These are phyloP conservation scores for Botrytis sinoallii DNA, from an alignment of 2,329 filamentous ascomycete genomes.

Conservation along the genomic window DNA sequence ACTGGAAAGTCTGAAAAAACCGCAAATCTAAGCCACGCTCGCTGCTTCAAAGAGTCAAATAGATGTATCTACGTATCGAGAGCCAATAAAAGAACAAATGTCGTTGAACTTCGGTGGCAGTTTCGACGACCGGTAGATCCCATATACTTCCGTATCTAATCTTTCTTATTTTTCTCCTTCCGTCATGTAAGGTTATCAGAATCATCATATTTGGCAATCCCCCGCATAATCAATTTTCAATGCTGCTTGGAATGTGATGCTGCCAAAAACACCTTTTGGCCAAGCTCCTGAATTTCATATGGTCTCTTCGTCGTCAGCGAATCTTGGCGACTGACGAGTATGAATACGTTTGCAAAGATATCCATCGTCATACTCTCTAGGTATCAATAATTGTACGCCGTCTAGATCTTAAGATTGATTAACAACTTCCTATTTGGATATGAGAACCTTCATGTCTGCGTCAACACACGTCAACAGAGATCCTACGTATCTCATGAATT, in stretches of 20 bases:
- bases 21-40: neutral
- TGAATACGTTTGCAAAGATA: conserved; percentile 10
- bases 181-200: neutral
- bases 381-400: neutral
- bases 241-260: neutral
- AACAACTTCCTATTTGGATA: neutral
- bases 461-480: neutral
- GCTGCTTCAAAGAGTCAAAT: neutral
- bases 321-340: neutral
- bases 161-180: neutral
- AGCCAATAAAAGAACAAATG: neutral
- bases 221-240: neutral
- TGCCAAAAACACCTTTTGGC: neutral
- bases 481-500: neutral
- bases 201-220: neutral
- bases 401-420: neutral
- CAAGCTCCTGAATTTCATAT: neutral
- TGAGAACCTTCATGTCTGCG: neutral
- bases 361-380: neutral
- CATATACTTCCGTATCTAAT: neutral
- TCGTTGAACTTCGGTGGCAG: neutral
- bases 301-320: conserved; percentile 5
- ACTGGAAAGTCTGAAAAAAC: neutral
- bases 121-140: neutral
- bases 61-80: neutral